These are phyloP conservation scores for Lactarius trivialis DNA, from an alignment of 768 basidiomycete genomes.

Conservation along the genomic window DNA sequence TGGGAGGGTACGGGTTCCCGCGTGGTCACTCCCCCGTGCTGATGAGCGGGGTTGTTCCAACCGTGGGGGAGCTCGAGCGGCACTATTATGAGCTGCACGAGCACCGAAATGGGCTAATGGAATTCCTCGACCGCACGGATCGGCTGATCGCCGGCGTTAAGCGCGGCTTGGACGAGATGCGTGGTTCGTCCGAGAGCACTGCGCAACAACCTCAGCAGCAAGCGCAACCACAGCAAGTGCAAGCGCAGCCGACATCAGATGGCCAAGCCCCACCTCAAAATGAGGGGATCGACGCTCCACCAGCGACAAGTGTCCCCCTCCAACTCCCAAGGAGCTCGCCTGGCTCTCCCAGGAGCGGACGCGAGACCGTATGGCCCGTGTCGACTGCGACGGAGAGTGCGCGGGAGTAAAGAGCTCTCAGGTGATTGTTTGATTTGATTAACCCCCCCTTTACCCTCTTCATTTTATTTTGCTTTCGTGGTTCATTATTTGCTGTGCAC, in stretches of 20 bases:
- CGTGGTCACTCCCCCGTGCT: slow-evolving; percentile 46
- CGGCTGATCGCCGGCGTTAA: slow-evolving; percentile 64
- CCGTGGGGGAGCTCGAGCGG: slow-evolving; percentile 56
- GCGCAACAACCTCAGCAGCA: not conserved
- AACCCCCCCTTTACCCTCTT: not conserved
- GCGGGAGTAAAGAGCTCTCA: slow-evolving; percentile 14
- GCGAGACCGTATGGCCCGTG: slow-evolving; percentile 32
- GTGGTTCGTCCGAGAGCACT: slow-evolving; percentile 29
- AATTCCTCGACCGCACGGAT: slow-evolving; percentile 71
- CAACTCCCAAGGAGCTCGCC: slow-evolving; percentile 25
- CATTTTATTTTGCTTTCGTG: slow-evolving; percentile 14
- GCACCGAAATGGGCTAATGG: slow-evolving; percentile 59
- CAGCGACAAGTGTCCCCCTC: slow-evolving; percentile 26
- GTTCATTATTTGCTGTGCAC: slow-evolving; percentile 19
- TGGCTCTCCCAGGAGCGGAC: slow-evolving; percentile 21
- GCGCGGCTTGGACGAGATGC: slow-evolving; percentile 72
- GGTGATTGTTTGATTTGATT: slow-evolving; percentile 1
- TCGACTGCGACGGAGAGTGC: slow-evolving; percentile 25
- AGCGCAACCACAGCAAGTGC: not conserved
- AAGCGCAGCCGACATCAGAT: slow-evolving; percentile 4
- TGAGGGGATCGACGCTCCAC: slow-evolving; percentile 12
- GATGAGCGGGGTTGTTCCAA: slow-evolving; percentile 33
- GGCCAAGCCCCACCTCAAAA: slow-evolving; percentile 1
- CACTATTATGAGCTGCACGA: slow-evolving; percentile 63
- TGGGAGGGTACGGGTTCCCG: slow-evolving; percentile 21